Evolutionary conservation across 179 eudicot genomes (phyloP), one percentile per base, ranked within the genome.

Genomic region (Amaranthus tricolor): DNA sequence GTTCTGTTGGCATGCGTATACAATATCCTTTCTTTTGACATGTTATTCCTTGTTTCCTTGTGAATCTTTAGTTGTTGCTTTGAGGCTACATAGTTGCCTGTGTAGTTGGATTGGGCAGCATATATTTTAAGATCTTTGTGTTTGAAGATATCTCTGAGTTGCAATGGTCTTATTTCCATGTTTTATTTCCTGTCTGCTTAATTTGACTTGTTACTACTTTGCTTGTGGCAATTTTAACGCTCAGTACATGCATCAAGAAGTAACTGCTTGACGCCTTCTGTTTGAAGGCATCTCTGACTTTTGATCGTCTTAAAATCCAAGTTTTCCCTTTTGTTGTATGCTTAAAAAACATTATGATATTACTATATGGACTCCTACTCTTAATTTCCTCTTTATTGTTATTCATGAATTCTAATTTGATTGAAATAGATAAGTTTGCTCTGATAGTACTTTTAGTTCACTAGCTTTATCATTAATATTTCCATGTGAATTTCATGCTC

Each of bases 1-100:
- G 96, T 76, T 87, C 96, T 66, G 85, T 92, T 82, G 99, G 99
- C 82, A 95, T 95, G 99, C 89, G 99, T 55, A 95, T 95, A 85
- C 97, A 95, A 90, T 95, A 93, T 95, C 97, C 99, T 95, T 90
- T 74, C 9, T 44, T 71, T 75, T 75, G 19, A 17, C 12, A 2
- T 74, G 10, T 6, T 49, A 17, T 55, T 19, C 65, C 47, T 62
- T 21, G 20, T 48, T 31, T 19, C 17, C 17, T 21, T 47, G 52
- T 74, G 77, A 40, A 47, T 66, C 43, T 43, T 56, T 57, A 12
- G 63, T 49, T 53, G 62, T 47, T 56, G 45, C 14, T 61, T 31
- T 62, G 48, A 47, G 52, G 13, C 20, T 19, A 17, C 50, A 50
- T 16, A 19, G 6, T 7, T n/a, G 17, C 43, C 55, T 10, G 44